Evolutionary conservation across 306 rosid genomes (phyloP).

Genomic region (Gastrolobium bilobum): DNA sequence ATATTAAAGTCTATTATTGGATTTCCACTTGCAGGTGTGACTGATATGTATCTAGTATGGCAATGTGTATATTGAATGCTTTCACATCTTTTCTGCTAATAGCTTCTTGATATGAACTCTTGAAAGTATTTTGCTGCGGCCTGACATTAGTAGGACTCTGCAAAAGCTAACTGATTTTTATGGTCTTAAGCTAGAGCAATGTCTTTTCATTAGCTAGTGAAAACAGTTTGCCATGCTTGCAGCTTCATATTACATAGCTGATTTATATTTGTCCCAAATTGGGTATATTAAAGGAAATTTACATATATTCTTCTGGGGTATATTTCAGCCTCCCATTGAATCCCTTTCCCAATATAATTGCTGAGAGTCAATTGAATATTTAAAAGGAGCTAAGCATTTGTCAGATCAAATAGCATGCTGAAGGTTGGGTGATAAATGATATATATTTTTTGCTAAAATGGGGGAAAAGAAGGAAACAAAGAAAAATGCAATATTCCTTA

Average conservation of each 20-base stretch:
- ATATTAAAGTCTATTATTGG: too few species aligned
- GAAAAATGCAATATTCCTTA: neutral
- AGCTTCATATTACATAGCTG: neutral
- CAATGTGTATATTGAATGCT: conserved; percentile 1
- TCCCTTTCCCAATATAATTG: neutral
- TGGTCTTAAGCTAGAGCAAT: neutral
- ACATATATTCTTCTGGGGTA: too few species aligned
- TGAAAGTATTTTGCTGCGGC: neutral
- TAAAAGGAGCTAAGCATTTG: neutral
- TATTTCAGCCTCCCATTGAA: too few species aligned
- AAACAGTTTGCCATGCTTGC: neutral
- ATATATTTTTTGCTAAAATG: neutral
- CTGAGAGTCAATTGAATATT: neutral
- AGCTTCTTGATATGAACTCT: neutral
- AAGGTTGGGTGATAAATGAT: conserved; percentile 12
- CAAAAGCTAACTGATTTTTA: neutral
- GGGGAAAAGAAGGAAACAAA: too few species aligned
- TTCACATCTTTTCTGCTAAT: neutral
- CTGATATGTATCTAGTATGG: neutral
- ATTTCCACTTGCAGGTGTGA: too few species aligned
- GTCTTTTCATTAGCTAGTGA: neutral
- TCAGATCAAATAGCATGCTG: neutral
- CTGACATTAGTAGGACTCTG: neutral
- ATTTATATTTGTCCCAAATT: neutral
- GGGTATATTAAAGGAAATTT: neutral